Base-by-base conservation (phyloP, 139 green algal species). In the Volvox reticuliferus region DNA sequence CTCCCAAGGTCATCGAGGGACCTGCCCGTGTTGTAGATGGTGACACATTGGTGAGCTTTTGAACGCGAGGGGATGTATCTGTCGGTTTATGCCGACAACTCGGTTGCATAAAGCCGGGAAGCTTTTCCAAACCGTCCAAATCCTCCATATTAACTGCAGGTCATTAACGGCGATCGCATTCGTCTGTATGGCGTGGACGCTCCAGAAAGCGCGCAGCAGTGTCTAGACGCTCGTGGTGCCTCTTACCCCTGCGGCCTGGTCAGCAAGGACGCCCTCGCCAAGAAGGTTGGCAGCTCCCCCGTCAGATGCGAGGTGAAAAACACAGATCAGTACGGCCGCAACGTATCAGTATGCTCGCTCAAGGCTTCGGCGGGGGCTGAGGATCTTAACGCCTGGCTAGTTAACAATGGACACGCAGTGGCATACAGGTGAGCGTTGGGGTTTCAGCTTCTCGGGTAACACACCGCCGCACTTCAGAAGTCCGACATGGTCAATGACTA, bases 101-200 rank as follows among this genome's bases (percentile, higher is more conserved):
- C 44, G 5, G 44, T 14, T 55, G 44, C 44, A 5, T 5, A 55
- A 55, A 55, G 44, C 44, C 9, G 44, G 44, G 5, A 55, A 55
- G 44, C 5, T 14, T 55, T 9, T 9, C 44, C 44, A 55, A 14
- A 55, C 44, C 44, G 5, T 55, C 44, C 5, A 55, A 55, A 5
- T 55, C 44, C 44, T 5, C 44, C 44, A 16, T 73, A 9, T 73
- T 73, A 73, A 75, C 24, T 32, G 71, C 21, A 88, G 82, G 82
- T 88, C 28, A 94, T 98, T 12, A 87, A 90, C 9, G 36, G 85
- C 3, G 30, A 95, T 50, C 82, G 91, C 62, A 89, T 95, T 22
- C 87, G 97, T 1, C 78, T 98, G 61, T 97, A 95, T 87, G 97
- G 95, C 0, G 91, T 99, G 21, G 97, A 98, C 80, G 97, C 97